These are phyloP conservation scores for Podaxis rugospora DNA, from an alignment of 768 basidiomycete species.

Conservation along the genomic window DNA sequence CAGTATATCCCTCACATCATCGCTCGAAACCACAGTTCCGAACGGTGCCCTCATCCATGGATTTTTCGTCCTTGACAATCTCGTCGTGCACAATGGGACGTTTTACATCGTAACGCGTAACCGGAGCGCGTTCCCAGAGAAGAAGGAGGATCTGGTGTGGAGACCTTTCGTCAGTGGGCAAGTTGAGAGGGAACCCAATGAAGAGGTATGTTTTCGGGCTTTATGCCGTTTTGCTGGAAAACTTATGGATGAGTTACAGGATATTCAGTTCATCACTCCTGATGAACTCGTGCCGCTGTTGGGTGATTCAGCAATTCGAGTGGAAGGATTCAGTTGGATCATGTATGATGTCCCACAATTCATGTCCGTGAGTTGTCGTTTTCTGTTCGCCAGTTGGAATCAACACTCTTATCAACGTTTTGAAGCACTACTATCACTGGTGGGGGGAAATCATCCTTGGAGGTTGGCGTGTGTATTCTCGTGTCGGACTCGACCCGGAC, in stretches of 20 bases:
- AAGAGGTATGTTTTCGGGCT: conserved; percentile 21
- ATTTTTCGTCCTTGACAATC: conserved; percentile 71
- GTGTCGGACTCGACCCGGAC: conserved; percentile 17
- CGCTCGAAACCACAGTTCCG: conserved; percentile 1
- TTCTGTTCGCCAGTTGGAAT: not conserved
- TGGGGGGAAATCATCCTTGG: conserved; percentile 45
- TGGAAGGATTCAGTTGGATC: conserved; percentile 23
- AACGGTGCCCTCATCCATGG: conserved; percentile 27
- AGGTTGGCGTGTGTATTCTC: conserved; percentile 35
- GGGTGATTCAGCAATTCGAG: conserved; percentile 18
- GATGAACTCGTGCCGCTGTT: conserved; percentile 17
- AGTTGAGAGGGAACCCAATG: conserved; percentile 25
- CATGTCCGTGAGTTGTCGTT: conserved; percentile 15
- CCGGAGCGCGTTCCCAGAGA: conserved; percentile 36
- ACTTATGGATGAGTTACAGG: conserved; percentile 10
- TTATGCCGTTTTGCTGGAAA: not conserved
- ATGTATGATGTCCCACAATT: conserved; percentile 26
- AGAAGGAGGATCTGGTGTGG: conserved; percentile 34
- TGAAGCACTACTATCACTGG: conserved; percentile 43
- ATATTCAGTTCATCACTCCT: conserved; percentile 23
- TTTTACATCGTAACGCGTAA: conserved; percentile 56
- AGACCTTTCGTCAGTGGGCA: conserved; percentile 19
- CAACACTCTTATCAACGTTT: not conserved
- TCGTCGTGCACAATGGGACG: conserved; percentile 73
- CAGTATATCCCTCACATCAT: not conserved